Conservation (phyloP, 2,329 filamentous ascomycete species). For the Dryadomyces quercivorus region DNA sequence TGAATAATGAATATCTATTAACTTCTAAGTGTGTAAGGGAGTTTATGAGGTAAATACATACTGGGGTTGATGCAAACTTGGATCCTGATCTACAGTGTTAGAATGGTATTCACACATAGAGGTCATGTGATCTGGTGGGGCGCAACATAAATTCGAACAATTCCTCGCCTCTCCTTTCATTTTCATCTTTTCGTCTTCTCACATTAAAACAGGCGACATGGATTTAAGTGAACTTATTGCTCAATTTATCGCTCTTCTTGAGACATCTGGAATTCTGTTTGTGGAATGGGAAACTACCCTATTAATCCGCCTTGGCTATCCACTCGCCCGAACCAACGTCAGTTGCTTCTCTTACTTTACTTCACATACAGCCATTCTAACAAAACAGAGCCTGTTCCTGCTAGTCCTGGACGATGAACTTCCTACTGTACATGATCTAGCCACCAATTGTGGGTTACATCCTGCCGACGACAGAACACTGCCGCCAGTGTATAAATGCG, state of each 20-base stretch:
- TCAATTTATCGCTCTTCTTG: background rate
- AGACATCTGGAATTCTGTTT: background rate
- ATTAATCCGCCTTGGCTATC: background rate
- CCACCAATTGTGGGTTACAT: background rate
- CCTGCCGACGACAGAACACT: background rate
- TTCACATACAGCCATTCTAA: background rate
- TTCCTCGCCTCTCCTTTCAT: no score
- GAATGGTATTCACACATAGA: no score
- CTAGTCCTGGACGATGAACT: background rate
- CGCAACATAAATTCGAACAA: no score
- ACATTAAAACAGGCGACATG: background rate
- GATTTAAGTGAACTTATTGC: background rate
- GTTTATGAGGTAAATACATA: no score
- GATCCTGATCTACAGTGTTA: no score
- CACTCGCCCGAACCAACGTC: background rate
- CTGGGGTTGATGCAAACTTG: no score
- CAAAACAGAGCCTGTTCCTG: background rate
- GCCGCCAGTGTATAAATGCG: background rate
- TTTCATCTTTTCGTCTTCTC: no score
- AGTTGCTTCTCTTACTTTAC: background rate
- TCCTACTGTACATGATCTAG: background rate
- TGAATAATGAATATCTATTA: no score
- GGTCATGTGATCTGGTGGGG: no score
- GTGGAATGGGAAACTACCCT: constrained; percentile 1
- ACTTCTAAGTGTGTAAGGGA: no score